These are phyloP conservation scores for Aspergillus costaricaensis DNA, from an alignment of 2,329 filamentous ascomycete genomes.

Conservation along the genomic window DNA sequence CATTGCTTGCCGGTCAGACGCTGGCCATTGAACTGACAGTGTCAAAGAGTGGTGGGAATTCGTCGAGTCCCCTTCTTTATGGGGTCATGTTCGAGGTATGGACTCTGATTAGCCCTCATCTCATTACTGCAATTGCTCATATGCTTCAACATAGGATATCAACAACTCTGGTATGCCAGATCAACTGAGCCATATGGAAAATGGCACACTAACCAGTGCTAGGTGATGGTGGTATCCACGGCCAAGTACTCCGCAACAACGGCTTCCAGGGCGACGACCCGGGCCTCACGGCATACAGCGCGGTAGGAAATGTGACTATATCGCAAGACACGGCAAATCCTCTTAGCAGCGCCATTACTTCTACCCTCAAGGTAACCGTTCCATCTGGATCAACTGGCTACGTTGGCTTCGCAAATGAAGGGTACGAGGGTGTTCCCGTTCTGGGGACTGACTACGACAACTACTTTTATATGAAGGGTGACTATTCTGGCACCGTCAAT, in stretches of 20 bases:
- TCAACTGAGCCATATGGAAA: not conserved
- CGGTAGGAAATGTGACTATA: slow-evolving; percentile 30
- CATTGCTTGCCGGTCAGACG: not conserved
- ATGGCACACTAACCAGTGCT: not conserved
- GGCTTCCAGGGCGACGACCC: slow-evolving; percentile 35
- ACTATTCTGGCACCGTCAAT: slow-evolving; percentile 29
- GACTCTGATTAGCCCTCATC: not conserved
- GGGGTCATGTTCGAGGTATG: slow-evolving; percentile 42
- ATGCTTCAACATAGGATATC: slow-evolving; percentile 30
- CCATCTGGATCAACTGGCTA: slow-evolving; percentile 24
- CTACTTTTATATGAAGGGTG: slow-evolving; percentile 36
- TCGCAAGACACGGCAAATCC: slow-evolving; percentile 27
- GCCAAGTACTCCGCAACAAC: slow-evolving; percentile 37
- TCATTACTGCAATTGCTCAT: not conserved
- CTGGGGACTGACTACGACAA: slow-evolving; percentile 30
- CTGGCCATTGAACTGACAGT: not conserved
- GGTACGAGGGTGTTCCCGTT: slow-evolving; percentile 34
- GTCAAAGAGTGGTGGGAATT: slow-evolving; percentile 27
- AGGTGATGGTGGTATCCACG: slow-evolving; percentile 39
- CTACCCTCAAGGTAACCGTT: slow-evolving; percentile 30
- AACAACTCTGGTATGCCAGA: slow-evolving; percentile 32
- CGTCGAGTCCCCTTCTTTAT: slow-evolving; percentile 37
- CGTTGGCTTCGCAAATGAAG: slow-evolving; percentile 50
- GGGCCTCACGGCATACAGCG: slow-evolving; percentile 29
- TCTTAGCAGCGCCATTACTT: slow-evolving; percentile 31